phyloP scores from a whole-genome alignment of 176 grass and related monocot genomes.

The Aegilops longissima region DNA sequence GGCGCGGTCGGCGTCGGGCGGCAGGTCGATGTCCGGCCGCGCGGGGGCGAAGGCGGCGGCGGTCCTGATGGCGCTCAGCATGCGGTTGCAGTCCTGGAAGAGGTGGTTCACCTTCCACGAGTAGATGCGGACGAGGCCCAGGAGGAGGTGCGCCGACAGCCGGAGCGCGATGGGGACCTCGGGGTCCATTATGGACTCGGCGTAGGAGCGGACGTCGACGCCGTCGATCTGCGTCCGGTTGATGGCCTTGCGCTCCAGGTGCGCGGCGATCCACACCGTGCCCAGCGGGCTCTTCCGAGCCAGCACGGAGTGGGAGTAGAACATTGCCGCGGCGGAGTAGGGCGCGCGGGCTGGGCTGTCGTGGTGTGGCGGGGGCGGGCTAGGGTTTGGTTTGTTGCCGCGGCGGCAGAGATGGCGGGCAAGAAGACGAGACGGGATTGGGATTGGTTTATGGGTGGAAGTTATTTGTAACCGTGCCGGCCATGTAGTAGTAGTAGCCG shows the following conservation, averaged over 20 bases:
- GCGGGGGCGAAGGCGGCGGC: conserved; percentile 33
- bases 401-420: too few species aligned
- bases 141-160: conserved; percentile 88
- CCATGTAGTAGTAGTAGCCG: too few species aligned
- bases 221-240: conserved; percentile 85
- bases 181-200: conserved; percentile 82
- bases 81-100: conserved; percentile 72
- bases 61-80: conserved; percentile 70
- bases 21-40: conserved; percentile 56
- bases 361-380: too few species aligned
- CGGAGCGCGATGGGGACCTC: conserved; percentile 85
- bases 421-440: too few species aligned
- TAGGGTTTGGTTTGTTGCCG: too few species aligned
- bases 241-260: conserved; percentile 73
- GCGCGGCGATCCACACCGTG: conserved; percentile 90
- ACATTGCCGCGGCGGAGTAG: conserved; percentile 39
- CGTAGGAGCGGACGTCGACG: conserved; percentile 68
- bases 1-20: conserved; percentile 48
- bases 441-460: too few species aligned
- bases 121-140: conserved; percentile 90
- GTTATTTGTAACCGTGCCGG: too few species aligned
- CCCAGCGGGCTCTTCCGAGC: conserved; percentile 67
- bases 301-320: conserved; percentile 89
- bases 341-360: too few species aligned
- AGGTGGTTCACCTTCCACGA: conserved; percentile 94